A percentile compares a stretch with the other conserved stretches of the same genome.
Conservation (phyloP, 805 yeast genomes). For the Candida patagonica region DNA sequence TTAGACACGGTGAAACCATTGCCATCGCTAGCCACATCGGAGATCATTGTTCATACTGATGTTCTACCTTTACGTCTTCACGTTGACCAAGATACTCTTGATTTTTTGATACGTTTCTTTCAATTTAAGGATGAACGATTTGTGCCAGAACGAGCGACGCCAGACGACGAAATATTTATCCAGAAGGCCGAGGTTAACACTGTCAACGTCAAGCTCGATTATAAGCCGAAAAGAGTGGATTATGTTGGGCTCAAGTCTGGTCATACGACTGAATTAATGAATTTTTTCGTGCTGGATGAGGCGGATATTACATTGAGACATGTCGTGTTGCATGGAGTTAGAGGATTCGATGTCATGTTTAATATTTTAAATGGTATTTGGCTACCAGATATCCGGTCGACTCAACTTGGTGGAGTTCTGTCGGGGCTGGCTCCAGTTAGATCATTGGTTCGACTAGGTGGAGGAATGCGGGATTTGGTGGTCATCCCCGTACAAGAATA, state of each 20-base stretch:
- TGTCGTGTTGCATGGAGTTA: slow-evolving; percentile 60
- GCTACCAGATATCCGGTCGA: slow-evolving; percentile 80
- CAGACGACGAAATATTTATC: slow-evolving; percentile 42
- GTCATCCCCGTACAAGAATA: slow-evolving; percentile 69
- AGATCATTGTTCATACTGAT: slow-evolving; percentile 43
- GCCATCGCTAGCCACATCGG: slow-evolving; percentile 55
- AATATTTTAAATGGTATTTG: slow-evolving; percentile 55
- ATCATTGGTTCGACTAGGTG: slow-evolving; percentile 66
- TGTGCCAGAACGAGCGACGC: slow-evolving; percentile 19
- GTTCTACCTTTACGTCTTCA: slow-evolving; percentile 72
- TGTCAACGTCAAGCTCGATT: slow-evolving; percentile 66
- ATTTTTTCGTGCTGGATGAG: slow-evolving; percentile 81
- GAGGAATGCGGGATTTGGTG: slow-evolving; percentile 66
- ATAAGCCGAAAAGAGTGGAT: slow-evolving; percentile 84
- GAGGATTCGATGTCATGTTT: slow-evolving; percentile 60
- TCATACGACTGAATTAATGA: slow-evolving; percentile 75
- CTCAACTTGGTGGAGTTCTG: slow-evolving; percentile 71
- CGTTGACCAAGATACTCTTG: slow-evolving; percentile 89
- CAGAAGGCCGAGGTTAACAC: slow-evolving; percentile 46
- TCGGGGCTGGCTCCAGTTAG: slow-evolving; percentile 79
- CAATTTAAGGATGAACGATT: slow-evolving; percentile 67
- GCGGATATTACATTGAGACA: slow-evolving; percentile 59
- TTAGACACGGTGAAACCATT: slow-evolving; percentile 59
- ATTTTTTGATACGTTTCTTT: slow-evolving; percentile 69
- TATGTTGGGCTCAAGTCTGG: slow-evolving; percentile 81